Conservation (phyloP, 345 rosid genomes). For the Ricinus communis region DNA sequence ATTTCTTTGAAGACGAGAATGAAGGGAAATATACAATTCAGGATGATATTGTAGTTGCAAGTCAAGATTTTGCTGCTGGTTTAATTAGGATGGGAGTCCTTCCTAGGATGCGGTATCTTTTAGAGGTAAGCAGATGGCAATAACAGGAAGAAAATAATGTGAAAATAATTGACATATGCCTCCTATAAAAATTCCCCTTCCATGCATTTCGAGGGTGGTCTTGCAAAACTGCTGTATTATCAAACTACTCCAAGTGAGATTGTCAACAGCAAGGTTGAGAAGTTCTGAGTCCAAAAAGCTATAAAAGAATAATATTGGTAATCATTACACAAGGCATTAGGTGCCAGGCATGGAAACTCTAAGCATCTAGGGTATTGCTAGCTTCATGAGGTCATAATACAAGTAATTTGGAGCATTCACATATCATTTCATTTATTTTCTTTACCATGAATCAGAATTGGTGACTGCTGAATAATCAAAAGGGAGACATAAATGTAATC, state of each 20-base stretch:
- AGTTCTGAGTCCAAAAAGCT: background rate
- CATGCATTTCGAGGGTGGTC: background rate
- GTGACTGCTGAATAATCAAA: background rate
- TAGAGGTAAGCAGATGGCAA: slow-evolving; percentile 57
- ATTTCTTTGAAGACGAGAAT: slow-evolving; percentile 48
- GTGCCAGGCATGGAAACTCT: background rate
- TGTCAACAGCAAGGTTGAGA: background rate
- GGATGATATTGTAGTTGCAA: slow-evolving; percentile 78
- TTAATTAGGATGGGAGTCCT: slow-evolving; percentile 89
- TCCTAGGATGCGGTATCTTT: slow-evolving; percentile 61
- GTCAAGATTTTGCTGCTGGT: slow-evolving; percentile 94
- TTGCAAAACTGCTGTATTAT: background rate
- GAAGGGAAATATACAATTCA: slow-evolving; percentile 69
- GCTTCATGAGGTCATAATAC: background rate
- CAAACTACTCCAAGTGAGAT: background rate
- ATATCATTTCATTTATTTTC: background rate
- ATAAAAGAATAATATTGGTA: background rate
- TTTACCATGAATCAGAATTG: background rate
- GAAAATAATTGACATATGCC: background rate
- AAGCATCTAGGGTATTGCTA: too few species aligned
- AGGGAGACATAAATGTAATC: background rate
- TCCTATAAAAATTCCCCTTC: background rate
- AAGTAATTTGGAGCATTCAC: background rate
- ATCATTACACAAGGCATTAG: background rate
- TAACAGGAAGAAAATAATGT: background rate